These are phyloP conservation scores for Graphium sp. DNA, from an alignment of 2,329 filamentous ascomycete genomes.

Conservation along the genomic window DNA sequence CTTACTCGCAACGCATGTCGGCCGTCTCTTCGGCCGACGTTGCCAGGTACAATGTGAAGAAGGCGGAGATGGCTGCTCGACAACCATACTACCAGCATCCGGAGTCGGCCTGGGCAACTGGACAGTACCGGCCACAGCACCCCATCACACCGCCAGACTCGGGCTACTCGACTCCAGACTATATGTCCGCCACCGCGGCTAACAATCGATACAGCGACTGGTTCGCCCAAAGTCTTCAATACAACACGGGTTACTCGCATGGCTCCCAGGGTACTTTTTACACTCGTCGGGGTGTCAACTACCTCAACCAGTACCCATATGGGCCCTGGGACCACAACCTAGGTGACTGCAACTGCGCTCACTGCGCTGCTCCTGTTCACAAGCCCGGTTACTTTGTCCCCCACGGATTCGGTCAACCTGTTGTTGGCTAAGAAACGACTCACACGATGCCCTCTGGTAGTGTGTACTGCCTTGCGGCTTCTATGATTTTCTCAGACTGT, in stretches of 20 bases:
- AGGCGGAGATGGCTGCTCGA: conserved; percentile 4
- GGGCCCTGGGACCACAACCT: conserved; percentile 33
- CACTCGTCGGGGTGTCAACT: conserved; percentile 21
- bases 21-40: conserved; percentile 10
- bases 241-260: conserved; percentile 24
- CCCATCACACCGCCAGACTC: conserved; percentile 43
- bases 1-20: conserved; percentile 13
- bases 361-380: conserved; percentile 28
- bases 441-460: conserved; percentile 9
- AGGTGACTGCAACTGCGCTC: conserved; percentile 30
- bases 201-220: conserved; percentile 41
- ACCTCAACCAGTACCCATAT: conserved; percentile 26
- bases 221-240: conserved; percentile 29
- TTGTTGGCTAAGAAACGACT: conserved; percentile 27
- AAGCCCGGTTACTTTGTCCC: conserved; percentile 28
- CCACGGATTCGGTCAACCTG: conserved; percentile 33
- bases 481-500: not conserved
- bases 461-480: conserved; percentile 6
- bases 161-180: conserved; percentile 44
- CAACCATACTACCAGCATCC: conserved; percentile 3
- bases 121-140: conserved; percentile 12
- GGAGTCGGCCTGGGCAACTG: conserved; percentile 2
- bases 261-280: conserved; percentile 16
- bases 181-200: conserved; percentile 34
- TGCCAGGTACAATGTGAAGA: conserved; percentile 18